Conservation (phyloP, 495 filamentous ascomycete genomes). For the Darksidea phi region DNA sequence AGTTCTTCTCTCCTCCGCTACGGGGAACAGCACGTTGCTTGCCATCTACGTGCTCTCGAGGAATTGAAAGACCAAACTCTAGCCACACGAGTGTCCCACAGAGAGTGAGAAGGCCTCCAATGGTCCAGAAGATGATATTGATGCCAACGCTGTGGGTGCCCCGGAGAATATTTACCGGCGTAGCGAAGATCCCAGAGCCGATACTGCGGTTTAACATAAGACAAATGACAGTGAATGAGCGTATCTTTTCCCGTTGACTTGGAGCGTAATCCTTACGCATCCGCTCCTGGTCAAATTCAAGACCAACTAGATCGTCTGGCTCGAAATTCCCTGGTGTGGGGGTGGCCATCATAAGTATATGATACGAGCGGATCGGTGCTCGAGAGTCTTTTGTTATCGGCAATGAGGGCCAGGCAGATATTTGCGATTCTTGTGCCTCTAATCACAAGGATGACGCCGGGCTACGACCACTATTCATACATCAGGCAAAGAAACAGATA, state of each 20-base stretch:
- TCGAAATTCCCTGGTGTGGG: background rate
- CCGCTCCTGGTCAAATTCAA: constrained; percentile 1
- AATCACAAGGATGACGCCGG: too few species aligned
- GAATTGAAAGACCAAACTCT: constrained; percentile 48
- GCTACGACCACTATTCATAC: too few species aligned
- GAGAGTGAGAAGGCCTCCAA: constrained; percentile 51
- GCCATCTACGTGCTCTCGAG: constrained; percentile 29
- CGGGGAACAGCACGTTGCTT: too few species aligned
- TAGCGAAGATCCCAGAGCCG: constrained; percentile 46
- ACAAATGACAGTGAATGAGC: background rate
- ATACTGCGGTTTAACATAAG: constrained; percentile 47
- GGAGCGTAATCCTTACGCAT: background rate
- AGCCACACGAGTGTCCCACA: constrained; percentile 43
- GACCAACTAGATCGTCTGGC: background rate
- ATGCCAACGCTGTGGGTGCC: constrained; percentile 53
- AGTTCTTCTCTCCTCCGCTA: constrained; percentile 62
- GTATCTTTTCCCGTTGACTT: constrained; percentile 2
- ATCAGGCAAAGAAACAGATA: too few species aligned
- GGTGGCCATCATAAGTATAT: too few species aligned
- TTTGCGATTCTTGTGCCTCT: too few species aligned
- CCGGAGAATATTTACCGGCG: constrained; percentile 40
- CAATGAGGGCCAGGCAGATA: too few species aligned
- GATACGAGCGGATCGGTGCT: too few species aligned
- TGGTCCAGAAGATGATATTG: constrained; percentile 55
- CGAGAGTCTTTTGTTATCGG: too few species aligned